A percentile compares a stretch with the other conserved stretches of the same genome.
Evolutionary conservation across 2,329 filamentous ascomycete species (phyloP).

Genomic region (Alternaria ventricosa): DNA sequence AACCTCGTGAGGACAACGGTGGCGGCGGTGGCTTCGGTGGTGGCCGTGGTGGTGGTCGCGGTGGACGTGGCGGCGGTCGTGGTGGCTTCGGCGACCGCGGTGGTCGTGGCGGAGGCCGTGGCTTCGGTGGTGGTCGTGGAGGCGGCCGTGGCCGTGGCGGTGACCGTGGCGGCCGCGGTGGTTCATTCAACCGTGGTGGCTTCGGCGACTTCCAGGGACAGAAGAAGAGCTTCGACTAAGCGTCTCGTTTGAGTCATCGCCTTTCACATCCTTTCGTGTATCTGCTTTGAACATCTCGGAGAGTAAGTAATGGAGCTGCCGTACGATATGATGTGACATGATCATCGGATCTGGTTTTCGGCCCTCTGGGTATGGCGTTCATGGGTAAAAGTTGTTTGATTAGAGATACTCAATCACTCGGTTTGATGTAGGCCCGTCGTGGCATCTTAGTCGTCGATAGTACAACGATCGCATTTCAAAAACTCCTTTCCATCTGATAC

Average conservation of each 20-base stretch:
- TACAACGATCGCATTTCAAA: slow-evolving; percentile 11
- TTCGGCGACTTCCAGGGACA: slow-evolving; percentile 76
- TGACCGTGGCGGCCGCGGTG: slow-evolving; percentile 52
- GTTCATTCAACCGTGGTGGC: slow-evolving; percentile 59
- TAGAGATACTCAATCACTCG: slow-evolving; percentile 3
- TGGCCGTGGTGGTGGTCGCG: slow-evolving; percentile 55
- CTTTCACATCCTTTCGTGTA: slow-evolving; percentile 15
- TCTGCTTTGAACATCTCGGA: slow-evolving; percentile 28
- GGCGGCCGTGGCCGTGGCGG: slow-evolving; percentile 56
- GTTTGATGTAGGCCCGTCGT: slow-evolving; percentile 6
- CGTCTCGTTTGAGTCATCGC: slow-evolving; percentile 3
- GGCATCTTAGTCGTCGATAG: slow-evolving; percentile 17
- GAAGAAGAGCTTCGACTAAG: slow-evolving; percentile 72
- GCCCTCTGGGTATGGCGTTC: slow-evolving; percentile 21
- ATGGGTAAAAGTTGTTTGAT: slow-evolving; percentile 22
- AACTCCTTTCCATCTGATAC: neutral
- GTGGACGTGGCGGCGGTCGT: slow-evolving; percentile 54
- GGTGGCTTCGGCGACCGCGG: slow-evolving; percentile 60
- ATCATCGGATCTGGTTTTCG: slow-evolving; percentile 14
- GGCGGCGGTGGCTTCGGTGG: slow-evolving; percentile 61
- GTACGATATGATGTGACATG: slow-evolving; percentile 26
- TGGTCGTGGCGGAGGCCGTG: slow-evolving; percentile 56
- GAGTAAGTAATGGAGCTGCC: slow-evolving; percentile 32
- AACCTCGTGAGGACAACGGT: slow-evolving; percentile 67
- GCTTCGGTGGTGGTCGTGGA: slow-evolving; percentile 54